Conservation (phyloP, 768 basidiomycete species). For the Leccinellum albellum region DNA sequence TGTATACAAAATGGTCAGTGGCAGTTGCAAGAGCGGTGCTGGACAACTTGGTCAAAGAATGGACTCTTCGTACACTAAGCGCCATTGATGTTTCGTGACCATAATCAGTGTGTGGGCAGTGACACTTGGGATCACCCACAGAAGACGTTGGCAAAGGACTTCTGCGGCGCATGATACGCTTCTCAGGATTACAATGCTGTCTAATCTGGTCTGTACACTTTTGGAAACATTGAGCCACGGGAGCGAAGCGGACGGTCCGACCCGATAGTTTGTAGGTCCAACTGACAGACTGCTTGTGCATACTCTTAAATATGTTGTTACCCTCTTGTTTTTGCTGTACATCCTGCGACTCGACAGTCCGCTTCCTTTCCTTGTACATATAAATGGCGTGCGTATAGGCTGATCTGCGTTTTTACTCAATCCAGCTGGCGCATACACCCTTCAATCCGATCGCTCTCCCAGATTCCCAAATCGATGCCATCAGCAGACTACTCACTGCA, state of each 20-base stretch:
- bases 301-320: background rate
- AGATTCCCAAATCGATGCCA: conserved; percentile 11
- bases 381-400: conserved; percentile 2
- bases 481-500: conserved; percentile 6
- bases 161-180: too few relatives aligned
- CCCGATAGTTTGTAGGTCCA: conserved; percentile 21
- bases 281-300: background rate
- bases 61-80: too few relatives aligned
- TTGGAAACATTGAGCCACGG: conserved; percentile 16
- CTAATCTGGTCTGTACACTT: conserved; percentile 8
- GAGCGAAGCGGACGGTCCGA: conserved; percentile 7
- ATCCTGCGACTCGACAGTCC: background rate
- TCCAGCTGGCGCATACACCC: conserved; percentile 1
- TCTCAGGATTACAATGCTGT: conserved; percentile 2
- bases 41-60: too few relatives aligned
- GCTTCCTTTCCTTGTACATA: conserved; percentile 5
- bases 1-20: too few relatives aligned
- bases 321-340: background rate
- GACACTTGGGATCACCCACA: too few relatives aligned
- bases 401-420: background rate
- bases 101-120: background rate
- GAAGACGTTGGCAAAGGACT: too few relatives aligned
- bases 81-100: too few relatives aligned
- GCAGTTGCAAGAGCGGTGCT: too few relatives aligned
- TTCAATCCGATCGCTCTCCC: background rate